Percentiles rank a stretch among this genome's conserved stretches.
Conservation (phyloP, 1,284 basidiomycete genomes). For the Ustilago curta region DNA sequence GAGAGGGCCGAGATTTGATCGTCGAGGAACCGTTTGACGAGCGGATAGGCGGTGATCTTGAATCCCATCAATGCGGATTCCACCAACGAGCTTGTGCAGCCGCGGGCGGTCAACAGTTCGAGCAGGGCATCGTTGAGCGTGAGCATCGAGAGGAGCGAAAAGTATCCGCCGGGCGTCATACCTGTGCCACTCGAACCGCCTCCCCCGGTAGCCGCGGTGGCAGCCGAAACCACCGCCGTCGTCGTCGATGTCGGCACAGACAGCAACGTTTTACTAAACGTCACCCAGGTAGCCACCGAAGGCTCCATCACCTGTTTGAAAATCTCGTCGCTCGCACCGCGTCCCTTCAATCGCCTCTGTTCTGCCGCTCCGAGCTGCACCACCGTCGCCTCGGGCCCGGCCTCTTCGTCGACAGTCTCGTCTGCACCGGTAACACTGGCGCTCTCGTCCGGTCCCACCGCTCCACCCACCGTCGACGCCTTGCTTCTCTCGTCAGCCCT, state of each 20-base stretch:
- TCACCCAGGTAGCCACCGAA: slow-evolving; percentile 40
- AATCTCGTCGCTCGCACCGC: slow-evolving; percentile 56
- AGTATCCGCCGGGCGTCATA: slow-evolving; percentile 15
- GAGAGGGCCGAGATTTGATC: slow-evolving; percentile 41
- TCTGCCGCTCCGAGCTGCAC: slow-evolving; percentile 46
- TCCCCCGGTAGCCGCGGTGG: background rate
- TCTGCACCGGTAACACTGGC: slow-evolving; percentile 19
- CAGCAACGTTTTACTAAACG: slow-evolving; percentile 48
- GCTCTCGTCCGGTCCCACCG: slow-evolving; percentile 14
- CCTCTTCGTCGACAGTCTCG: slow-evolving; percentile 9
- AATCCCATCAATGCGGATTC: slow-evolving; percentile 56
- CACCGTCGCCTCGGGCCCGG: slow-evolving; percentile 39
- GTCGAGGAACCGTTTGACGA: slow-evolving; percentile 54
- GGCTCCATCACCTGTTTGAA: slow-evolving; percentile 68
- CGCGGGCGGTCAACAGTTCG: slow-evolving; percentile 24
- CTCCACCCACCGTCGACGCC: background rate
- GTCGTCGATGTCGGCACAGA: slow-evolving; percentile 7
- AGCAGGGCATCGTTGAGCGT: slow-evolving; percentile 49
- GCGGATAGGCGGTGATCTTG: slow-evolving; percentile 58
- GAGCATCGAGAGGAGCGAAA: slow-evolving; percentile 51
- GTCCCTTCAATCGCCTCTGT: slow-evolving; percentile 25
- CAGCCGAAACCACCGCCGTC: slow-evolving; percentile 5
- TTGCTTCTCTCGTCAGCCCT: background rate
- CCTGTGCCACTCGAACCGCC: background rate
- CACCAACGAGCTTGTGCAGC: slow-evolving; percentile 39